These are phyloP conservation scores for Seiridium cupressi DNA, from an alignment of 2,329 filamentous ascomycete species.

Conservation along the genomic window DNA sequence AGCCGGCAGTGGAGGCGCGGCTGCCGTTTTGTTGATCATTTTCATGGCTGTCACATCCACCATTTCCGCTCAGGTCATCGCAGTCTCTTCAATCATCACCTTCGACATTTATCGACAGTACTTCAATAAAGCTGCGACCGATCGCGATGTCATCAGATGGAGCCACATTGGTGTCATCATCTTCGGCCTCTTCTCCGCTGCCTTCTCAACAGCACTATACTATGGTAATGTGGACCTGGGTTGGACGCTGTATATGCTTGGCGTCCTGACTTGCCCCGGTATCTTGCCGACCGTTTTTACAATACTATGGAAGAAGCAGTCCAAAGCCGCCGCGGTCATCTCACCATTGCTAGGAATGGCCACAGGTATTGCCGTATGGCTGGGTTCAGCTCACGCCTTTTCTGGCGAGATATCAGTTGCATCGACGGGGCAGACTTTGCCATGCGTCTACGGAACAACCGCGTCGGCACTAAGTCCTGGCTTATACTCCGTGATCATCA, in stretches of 20 bases:
- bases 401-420: constrained; percentile 4
- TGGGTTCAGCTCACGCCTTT: not conserved
- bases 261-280: not conserved
- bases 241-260: constrained; percentile 21
- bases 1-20: constrained; percentile 75
- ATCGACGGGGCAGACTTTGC: not conserved
- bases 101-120: constrained; percentile 69
- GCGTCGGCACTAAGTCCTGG: constrained; percentile 1
- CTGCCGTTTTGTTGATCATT: constrained; percentile 73
- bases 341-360: constrained; percentile 4
- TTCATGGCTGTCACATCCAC: constrained; percentile 89
- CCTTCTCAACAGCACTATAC: constrained; percentile 40
- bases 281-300: constrained; percentile 8
- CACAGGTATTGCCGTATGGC: constrained; percentile 5
- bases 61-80: constrained; percentile 77
- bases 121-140: constrained; percentile 32
- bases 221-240: constrained; percentile 52
- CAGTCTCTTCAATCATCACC: constrained; percentile 81
- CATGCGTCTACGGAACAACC: constrained; percentile 5
- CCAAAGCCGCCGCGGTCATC: constrained; percentile 32
- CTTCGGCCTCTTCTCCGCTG: constrained; percentile 5
- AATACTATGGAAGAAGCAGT: constrained; percentile 8
- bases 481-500: constrained; percentile 2
- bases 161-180: constrained; percentile 5
- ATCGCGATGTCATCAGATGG: constrained; percentile 4